Conservation (phyloP, 208 protist genomes). For the Borovskyia barvae region DNA sequence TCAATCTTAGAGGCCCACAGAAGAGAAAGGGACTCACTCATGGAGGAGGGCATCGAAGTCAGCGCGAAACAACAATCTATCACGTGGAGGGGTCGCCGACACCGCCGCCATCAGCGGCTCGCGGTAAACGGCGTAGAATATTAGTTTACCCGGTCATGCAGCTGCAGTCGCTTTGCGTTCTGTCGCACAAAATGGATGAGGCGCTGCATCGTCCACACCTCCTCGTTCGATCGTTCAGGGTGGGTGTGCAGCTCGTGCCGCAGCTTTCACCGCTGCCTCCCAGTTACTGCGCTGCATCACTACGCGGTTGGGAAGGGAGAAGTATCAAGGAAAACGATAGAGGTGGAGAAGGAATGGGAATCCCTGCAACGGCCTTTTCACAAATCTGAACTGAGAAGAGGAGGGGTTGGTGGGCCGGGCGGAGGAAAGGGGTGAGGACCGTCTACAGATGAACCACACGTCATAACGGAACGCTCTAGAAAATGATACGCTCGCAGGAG, state of each 20-base stretch:
- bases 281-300: constrained; percentile 7
- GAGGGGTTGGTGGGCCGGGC: too few species aligned
- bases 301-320: too few species aligned
- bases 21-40: constrained; percentile 33
- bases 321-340: too few species aligned
- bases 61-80: constrained; percentile 37
- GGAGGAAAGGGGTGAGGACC: too few species aligned
- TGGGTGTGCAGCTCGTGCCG: constrained; percentile 40
- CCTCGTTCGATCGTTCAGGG: constrained; percentile 46
- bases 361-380: too few species aligned
- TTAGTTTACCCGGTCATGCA: constrained; percentile 33
- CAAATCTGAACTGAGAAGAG: too few species aligned
- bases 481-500: too few species aligned
- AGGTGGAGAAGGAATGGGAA: too few species aligned
- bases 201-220: constrained; percentile 46
- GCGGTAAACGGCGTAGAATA: constrained; percentile 41
- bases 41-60: constrained; percentile 46
- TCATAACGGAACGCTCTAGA: too few species aligned
- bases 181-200: constrained; percentile 25
- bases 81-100: constrained; percentile 5
- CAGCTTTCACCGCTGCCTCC: constrained; percentile 22
- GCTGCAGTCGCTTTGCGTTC: constrained; percentile 25
- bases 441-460: too few species aligned
- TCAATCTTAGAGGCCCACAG: constrained; percentile 37
- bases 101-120: background rate